Conservation (phyloP, 139 green algal genomes). For the Chlamydomonas incerta region DNA sequence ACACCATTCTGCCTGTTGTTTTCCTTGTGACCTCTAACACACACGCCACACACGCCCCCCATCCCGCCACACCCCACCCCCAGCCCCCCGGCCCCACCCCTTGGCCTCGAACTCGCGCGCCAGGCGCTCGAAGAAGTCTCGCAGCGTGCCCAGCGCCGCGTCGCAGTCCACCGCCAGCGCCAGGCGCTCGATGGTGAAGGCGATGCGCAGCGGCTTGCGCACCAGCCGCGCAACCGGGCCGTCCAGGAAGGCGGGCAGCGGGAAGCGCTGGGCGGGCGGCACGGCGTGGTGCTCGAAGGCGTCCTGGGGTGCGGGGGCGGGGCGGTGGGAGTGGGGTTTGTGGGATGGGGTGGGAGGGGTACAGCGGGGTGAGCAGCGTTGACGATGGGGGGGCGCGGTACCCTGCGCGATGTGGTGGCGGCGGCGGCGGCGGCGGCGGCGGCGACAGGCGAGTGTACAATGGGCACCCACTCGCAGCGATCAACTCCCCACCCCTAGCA, state of each 20-base stretch:
- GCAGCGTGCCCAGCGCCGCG: slow-evolving; percentile 62
- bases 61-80: neutral
- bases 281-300: slow-evolving; percentile 51
- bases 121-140: slow-evolving; percentile 73
- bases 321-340: neutral
- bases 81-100: neutral
- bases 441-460: too few relatives aligned
- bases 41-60: too few relatives aligned
- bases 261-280: slow-evolving; percentile 43
- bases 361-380: neutral
- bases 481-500: slow-evolving; percentile 25
- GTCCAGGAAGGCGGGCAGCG: slow-evolving; percentile 73
- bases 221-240: slow-evolving; percentile 61
- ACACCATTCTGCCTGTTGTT: too few relatives aligned
- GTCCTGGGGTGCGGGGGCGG: neutral
- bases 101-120: slow-evolving; percentile 64
- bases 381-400: too few relatives aligned
- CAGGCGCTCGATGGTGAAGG: slow-evolving; percentile 48
- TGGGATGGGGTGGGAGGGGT: neutral
- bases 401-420: too few relatives aligned
- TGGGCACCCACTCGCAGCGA: too few relatives aligned
- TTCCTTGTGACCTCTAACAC: too few relatives aligned
- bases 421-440: too few relatives aligned
- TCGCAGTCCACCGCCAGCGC: slow-evolving; percentile 66
- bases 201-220: slow-evolving; percentile 77